phyloP scores from a whole-genome alignment of 371 early-diverging fungal genomes.

The Mortierella sp. region DNA sequence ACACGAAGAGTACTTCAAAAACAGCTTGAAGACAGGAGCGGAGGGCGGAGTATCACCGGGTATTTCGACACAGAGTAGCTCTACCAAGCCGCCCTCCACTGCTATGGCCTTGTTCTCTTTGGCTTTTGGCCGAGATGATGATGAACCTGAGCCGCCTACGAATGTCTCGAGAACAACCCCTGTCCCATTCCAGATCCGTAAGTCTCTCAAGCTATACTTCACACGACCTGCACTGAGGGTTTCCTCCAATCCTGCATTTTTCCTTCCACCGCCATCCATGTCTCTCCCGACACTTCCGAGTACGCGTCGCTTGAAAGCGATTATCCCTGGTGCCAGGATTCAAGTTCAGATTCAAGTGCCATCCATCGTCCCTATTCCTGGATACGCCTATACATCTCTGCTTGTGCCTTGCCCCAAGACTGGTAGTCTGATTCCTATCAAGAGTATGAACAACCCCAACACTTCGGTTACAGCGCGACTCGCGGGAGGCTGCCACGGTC shows the following conservation, averaged over 20 bases:
- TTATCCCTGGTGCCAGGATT: constrained; percentile 41
- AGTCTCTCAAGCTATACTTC: constrained; percentile 38
- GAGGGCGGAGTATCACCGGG: neutral
- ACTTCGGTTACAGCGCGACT: neutral
- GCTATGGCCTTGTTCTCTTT: neutral
- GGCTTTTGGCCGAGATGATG: too few species aligned
- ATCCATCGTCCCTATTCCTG: constrained; percentile 28
- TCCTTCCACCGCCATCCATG: constrained; percentile 34
- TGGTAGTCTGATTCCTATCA: constrained; percentile 17
- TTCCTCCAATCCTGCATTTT: constrained; percentile 24
- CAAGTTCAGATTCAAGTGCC: constrained; percentile 51
- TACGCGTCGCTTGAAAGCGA: constrained; percentile 44
- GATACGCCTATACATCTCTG: constrained; percentile 29
- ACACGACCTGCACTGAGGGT: constrained; percentile 10
- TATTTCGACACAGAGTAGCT: neutral
- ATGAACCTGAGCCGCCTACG: too few species aligned
- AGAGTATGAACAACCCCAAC: neutral
- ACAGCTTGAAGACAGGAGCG: constrained; percentile 18
- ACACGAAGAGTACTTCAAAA: constrained; percentile 33
- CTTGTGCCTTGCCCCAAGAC: constrained; percentile 33
- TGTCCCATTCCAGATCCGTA: constrained; percentile 37
- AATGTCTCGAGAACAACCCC: neutral
- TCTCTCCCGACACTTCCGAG: constrained; percentile 40
- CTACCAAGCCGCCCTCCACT: neutral
- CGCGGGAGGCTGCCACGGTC: neutral